Percentiles rank a stretch among this genome's conserved stretches.
These are phyloP conservation scores for Kuraishia capsulata DNA, from an alignment of 805 yeast species.

Conservation along the genomic window DNA sequence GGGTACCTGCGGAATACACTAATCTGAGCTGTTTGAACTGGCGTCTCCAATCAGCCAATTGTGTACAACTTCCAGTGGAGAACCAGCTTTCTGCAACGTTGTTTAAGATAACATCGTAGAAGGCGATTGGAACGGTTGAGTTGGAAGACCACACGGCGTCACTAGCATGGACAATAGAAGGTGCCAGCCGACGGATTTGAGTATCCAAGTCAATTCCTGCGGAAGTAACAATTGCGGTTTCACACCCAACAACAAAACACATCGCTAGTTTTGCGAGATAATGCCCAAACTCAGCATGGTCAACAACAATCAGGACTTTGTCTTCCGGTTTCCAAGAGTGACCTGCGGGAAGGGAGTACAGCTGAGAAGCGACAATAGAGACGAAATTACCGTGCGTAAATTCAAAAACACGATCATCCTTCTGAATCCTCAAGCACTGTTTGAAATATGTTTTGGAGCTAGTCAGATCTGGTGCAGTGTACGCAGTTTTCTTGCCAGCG, in stretches of 20 bases:
- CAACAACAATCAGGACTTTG: conserved; percentile 10
- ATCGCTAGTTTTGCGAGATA: not conserved
- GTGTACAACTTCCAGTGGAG: too few species aligned
- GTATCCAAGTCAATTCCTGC: too few species aligned
- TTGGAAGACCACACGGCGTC: too few species aligned
- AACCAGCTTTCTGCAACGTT: too few species aligned
- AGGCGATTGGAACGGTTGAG: too few species aligned
- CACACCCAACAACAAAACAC: not conserved
- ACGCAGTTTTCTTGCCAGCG: too few species aligned
- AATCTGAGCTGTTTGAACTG: too few species aligned
- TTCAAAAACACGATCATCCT: too few species aligned
- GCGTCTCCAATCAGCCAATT: not conserved
- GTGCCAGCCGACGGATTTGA: too few species aligned
- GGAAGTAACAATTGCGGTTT: conserved; percentile 6
- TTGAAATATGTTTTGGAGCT: not conserved
- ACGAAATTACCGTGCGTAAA: conserved; percentile 23
- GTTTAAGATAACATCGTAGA: too few species aligned
- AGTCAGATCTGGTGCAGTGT: not conserved
- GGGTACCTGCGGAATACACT: not conserved
- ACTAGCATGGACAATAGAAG: too few species aligned
- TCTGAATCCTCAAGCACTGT: not conserved
- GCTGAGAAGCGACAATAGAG: conserved; percentile 23
- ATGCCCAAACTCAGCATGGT: not conserved
- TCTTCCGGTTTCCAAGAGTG: conserved; percentile 19
- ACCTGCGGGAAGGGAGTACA: conserved; percentile 20